Conservation (phyloP, 345 rosid species). For the Salix viminalis region DNA sequence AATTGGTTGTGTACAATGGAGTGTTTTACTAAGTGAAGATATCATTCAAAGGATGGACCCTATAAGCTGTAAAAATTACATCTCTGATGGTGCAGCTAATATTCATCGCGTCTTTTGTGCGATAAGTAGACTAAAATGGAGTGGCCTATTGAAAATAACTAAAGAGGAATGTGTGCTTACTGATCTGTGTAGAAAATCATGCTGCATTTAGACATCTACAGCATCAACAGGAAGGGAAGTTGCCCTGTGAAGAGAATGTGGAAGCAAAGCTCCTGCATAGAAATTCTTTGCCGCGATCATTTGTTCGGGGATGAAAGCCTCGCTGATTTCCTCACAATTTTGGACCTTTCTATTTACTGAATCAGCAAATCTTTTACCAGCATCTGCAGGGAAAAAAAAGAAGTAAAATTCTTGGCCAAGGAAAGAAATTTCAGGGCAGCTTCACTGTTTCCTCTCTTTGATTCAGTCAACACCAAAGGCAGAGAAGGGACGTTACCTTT, state of each 20-base stretch:
- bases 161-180: not conserved
- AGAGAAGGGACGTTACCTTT: conserved; percentile 9
- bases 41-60: not conserved
- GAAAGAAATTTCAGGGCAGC: conserved; percentile 7
- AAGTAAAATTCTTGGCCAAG: conserved; percentile 6
- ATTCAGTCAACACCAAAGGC: conserved; percentile 10
- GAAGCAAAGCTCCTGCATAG: conserved; percentile 41
- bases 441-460: conserved; percentile 12
- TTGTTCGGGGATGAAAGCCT: conserved; percentile 25
- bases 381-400: not conserved
- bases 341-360: conserved; percentile 12
- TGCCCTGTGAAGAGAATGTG: conserved; percentile 58
- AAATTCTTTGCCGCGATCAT: conserved; percentile 33
- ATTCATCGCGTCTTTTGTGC: conserved; percentile 3
- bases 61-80: not conserved
- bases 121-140: not conserved
- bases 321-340: conserved; percentile 18
- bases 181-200: not conserved
- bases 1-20: conserved; percentile 11
- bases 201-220: conserved; percentile 46
- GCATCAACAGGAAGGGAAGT: conserved; percentile 91
- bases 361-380: conserved; percentile 20
- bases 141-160: not conserved
- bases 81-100: conserved; percentile 13
- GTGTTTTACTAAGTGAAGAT: not conserved